These are phyloP conservation scores for Globisporangium spinosum DNA, from an alignment of 352 stramenopile genomes.

Conservation along the genomic window DNA sequence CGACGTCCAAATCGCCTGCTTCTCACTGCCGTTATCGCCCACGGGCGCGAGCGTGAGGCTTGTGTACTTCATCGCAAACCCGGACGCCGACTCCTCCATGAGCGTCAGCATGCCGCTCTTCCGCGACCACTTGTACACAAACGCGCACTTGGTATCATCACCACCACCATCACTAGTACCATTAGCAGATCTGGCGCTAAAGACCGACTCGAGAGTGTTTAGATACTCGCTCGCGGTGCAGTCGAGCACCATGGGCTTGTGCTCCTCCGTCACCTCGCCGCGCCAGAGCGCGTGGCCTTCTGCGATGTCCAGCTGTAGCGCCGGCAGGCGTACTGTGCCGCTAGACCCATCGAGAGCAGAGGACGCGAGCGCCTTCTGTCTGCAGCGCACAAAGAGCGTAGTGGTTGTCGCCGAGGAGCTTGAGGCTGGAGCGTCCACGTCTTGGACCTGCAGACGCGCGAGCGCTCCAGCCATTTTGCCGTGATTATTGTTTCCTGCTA, in stretches of 20 bases:
- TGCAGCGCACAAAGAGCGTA: conserved; percentile 30
- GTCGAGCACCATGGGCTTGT: conserved; percentile 44
- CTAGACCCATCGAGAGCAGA: neutral
- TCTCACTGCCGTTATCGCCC: conserved; percentile 7
- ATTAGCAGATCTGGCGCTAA: neutral
- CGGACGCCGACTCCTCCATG: conserved; percentile 32
- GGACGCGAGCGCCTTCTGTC: neutral
- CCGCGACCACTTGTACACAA: conserved; percentile 44
- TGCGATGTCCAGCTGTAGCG: conserved; percentile 30
- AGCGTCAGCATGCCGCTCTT: conserved; percentile 35
- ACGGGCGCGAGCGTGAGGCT: conserved; percentile 24
- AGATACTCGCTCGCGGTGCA: conserved; percentile 37
- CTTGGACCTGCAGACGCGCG: conserved; percentile 23
- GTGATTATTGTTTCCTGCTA: neutral
- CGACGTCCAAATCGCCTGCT: conserved; percentile 19
- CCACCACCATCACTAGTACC: neutral
- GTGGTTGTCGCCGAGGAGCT: neutral
- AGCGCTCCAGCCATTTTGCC: conserved; percentile 10
- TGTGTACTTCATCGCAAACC: conserved; percentile 57
- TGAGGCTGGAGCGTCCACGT: conserved; percentile 16
- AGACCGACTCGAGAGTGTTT: conserved; percentile 21
- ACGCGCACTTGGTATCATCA: conserved; percentile 7
- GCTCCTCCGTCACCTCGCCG: conserved; percentile 23
- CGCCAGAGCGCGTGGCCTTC: conserved; percentile 30
- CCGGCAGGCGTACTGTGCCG: neutral